Evolutionary conservation across 257 asterid species (phyloP), one percentile per base, ranked within the genome.

Genomic region (Catharanthus roseus): DNA sequence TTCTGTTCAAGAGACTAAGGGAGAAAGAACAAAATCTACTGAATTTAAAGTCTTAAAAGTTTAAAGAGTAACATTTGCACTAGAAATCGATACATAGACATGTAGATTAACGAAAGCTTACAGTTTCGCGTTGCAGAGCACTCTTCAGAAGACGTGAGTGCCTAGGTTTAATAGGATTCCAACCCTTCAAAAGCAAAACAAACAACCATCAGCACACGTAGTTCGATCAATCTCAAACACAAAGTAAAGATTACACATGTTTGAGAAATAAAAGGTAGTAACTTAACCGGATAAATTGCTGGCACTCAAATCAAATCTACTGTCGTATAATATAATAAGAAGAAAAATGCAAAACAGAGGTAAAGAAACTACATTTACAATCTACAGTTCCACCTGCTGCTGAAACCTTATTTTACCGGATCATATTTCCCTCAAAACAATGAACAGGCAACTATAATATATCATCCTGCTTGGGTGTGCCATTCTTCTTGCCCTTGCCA

Each of bases 131-230:
- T 51, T 78, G 91, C 57, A 88, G 77, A 58, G 97, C 98, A 78
- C 90, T 84, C 84, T 86, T 88, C 26, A 92, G 87, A 68, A 95
- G 81, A 65, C 86, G 87, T 60, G 97, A 85, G 73, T 91, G 99
- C 76, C 97, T 87, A 73, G 95, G 92, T 72, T 95, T 95, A 28
- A 95, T 89, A 72, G 89, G 86, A 84, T 86, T 90, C 95, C 91
- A 90, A 65, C 86, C 97, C 97, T 90, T 87, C 78, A 83, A 33
- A 38, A 66, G 70, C 12, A 66, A 67, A 57, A 34, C 39, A 29
- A 68, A 36, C 6, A 68, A 42, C 5, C 2, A 50, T 53, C 38
- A 60, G 3, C 49, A 26, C 1, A 15, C 16, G 75, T 8, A 44
- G 39, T 66, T 28, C 68, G 41, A 42, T 3, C 41, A 28, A 21